Conservation (phyloP, 1,139 yeast species). For the Pneumocystis wakefieldiae region DNA sequence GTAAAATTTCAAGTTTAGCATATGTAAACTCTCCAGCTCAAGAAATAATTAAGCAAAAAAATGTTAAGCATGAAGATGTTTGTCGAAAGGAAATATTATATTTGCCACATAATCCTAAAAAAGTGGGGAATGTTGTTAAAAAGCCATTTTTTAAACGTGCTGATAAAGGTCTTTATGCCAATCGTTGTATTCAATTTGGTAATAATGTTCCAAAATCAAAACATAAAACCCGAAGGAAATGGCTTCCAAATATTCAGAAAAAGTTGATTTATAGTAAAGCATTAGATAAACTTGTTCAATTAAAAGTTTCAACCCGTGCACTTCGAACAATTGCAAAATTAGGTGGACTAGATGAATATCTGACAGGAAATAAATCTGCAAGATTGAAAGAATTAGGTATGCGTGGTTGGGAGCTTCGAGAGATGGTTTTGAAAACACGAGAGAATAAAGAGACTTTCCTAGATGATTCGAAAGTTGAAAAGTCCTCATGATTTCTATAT, state of each 20-base stretch:
- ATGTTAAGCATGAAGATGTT: neutral
- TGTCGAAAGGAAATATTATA: neutral
- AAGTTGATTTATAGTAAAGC: neutral
- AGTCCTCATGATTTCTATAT: neutral
- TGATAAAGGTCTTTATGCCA: conserved; percentile 1
- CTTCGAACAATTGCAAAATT: neutral
- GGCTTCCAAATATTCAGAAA: neutral
- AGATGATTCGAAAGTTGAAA: neutral
- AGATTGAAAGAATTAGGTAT: neutral
- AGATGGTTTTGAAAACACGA: neutral
- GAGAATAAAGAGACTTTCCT: neutral
- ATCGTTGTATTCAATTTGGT: neutral
- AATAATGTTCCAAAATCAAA: conserved; percentile 1
- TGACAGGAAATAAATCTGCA: neutral
- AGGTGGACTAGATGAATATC: neutral
- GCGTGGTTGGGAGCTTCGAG: conserved; percentile 1
- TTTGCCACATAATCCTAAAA: neutral
- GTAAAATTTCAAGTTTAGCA: neutral
- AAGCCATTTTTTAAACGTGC: neutral
- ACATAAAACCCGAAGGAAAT: neutral
- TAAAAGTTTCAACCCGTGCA: neutral
- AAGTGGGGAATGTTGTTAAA: neutral
- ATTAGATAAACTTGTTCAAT: neutral
- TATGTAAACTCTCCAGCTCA: neutral
- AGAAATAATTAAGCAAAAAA: neutral